phyloP scores from a whole-genome alignment of 1,284 basidiomycete genomes.

The Wallemia hederae region DNA sequence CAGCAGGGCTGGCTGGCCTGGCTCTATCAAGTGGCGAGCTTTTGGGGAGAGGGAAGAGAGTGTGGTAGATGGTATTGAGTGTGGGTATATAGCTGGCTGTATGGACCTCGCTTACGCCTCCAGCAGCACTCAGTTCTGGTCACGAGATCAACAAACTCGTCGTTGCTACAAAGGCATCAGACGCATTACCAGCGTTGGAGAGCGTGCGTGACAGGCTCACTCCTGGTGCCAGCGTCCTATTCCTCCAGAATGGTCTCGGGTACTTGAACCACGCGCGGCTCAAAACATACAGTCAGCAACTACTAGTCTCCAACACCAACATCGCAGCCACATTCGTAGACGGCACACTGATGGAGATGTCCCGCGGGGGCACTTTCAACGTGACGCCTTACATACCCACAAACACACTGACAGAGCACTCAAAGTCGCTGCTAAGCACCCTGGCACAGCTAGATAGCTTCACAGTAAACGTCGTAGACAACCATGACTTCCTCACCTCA shows the following conservation, averaged over 20 bases:
- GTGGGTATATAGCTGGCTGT: too few species aligned
- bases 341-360: neutral
- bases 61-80: too few species aligned
- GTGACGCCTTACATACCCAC: neutral
- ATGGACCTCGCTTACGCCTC: too few species aligned
- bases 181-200: neutral
- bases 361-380: neutral
- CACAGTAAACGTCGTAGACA: neutral
- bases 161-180: neutral
- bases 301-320: neutral
- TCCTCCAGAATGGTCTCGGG: neutral
- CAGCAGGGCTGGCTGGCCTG: neutral
- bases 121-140: too few species aligned
- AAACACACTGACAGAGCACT: neutral
- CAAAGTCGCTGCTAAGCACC: neutral
- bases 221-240: neutral
- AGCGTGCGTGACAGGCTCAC: neutral
- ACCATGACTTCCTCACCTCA: neutral
- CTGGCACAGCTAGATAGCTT: neutral
- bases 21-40: too few species aligned
- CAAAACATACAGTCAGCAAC: neutral
- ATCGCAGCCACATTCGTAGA: neutral
- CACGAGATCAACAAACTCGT: neutral
- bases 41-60: too few species aligned
- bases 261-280: neutral